phyloP scores from a whole-genome alignment of 2,329 filamentous ascomycete species.

The Diaporthe capsici region DNA sequence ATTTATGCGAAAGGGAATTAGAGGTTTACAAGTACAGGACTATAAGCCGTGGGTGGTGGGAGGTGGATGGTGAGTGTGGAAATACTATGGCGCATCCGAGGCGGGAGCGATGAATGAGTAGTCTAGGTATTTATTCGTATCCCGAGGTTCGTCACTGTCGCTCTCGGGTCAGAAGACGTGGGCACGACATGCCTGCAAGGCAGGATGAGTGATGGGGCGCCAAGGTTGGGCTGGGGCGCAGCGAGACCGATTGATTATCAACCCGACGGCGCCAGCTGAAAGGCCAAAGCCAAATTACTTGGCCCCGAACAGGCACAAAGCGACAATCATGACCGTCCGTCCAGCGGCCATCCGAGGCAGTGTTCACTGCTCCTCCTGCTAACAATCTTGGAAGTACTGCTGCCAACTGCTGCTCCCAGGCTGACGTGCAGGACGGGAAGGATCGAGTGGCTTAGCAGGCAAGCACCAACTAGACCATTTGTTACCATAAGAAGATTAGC shows the following conservation, averaged over 20 bases:
- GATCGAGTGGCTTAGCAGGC: slow-evolving; percentile 11
- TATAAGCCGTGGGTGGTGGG: too few species aligned
- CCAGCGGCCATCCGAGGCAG: neutral
- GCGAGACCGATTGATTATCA: slow-evolving; percentile 8
- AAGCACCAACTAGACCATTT: neutral
- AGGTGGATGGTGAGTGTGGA: neutral
- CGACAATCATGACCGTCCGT: neutral
- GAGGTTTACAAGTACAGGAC: neutral
- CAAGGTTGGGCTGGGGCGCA: slow-evolving; percentile 32
- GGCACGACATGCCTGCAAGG: slow-evolving; percentile 3
- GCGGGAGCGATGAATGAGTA: neutral
- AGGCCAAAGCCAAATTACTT: neutral
- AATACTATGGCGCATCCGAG: neutral
- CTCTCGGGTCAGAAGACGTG: slow-evolving; percentile 2
- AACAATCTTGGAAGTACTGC: neutral
- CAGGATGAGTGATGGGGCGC: slow-evolving; percentile 14
- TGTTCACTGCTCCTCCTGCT: slow-evolving; percentile 1
- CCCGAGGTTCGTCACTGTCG: neutral
- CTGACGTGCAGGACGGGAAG: slow-evolving; percentile 4
- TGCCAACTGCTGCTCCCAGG: neutral
- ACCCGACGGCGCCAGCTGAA: slow-evolving; percentile 17
- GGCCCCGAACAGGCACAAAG: neutral
- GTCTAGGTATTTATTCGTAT: neutral
- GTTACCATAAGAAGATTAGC: neutral
- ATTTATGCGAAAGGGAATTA: neutral